Evolutionary conservation across 2,329 filamentous ascomycete species (phyloP).

Genomic region (Trichocomaceae sp.): DNA sequence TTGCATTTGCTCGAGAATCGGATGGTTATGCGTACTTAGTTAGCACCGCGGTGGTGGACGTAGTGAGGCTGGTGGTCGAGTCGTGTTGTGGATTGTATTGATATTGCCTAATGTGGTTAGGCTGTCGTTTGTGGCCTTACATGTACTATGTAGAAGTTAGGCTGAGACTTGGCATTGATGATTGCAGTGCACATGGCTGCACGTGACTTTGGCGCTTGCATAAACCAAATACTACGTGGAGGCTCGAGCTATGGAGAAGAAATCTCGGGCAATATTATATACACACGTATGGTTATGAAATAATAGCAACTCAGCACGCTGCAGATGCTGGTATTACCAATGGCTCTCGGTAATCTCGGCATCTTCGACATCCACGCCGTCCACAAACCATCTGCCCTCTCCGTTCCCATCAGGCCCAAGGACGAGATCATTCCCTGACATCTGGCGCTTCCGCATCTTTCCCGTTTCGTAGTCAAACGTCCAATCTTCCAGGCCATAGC

Average conservation of each 20-base stretch:
- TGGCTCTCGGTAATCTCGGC: slow-evolving; percentile 31
- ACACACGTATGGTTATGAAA: not conserved
- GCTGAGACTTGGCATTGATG: no score
- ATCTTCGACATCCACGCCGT: slow-evolving; percentile 37
- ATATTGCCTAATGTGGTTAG: not conserved
- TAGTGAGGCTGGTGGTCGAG: not conserved
- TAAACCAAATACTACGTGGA: no score
- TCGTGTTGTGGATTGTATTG: not conserved
- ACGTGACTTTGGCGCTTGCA: not conserved
- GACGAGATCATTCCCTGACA: slow-evolving; percentile 43
- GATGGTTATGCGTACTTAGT: no score
- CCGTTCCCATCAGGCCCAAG: slow-evolving; percentile 38
- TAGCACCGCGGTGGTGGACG: not conserved
- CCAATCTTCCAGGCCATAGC: slow-evolving; percentile 63
- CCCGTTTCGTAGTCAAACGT: slow-evolving; percentile 39
- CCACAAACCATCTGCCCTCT: slow-evolving; percentile 40
- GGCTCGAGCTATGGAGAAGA: not conserved
- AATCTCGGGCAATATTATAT: no score
- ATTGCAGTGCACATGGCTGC: not conserved
- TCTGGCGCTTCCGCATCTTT: slow-evolving; percentile 44
- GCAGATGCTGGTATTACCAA: slow-evolving; percentile 20
- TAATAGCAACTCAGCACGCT: not conserved
- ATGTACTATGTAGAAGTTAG: no score
- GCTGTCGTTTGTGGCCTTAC: no score
- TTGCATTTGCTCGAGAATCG: not conserved